These are phyloP conservation scores for Millerozyma miso DNA, from an alignment of 805 yeast species.

Conservation along the genomic window DNA sequence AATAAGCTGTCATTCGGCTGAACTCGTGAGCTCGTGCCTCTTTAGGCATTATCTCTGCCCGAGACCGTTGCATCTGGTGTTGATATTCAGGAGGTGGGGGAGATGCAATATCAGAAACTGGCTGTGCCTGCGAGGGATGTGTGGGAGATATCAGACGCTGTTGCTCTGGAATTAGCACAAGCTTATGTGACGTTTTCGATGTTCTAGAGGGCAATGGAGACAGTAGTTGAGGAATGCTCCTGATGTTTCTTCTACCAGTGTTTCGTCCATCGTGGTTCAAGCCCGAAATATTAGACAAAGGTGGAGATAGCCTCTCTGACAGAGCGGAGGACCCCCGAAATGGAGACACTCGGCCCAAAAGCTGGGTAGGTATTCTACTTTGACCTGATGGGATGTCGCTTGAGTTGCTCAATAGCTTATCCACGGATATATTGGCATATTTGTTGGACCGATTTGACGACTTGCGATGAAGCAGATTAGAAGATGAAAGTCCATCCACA, in stretches of 20 bases:
- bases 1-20: conserved; percentile 87
- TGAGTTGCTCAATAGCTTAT: conserved; percentile 68
- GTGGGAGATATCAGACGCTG: conserved; percentile 21
- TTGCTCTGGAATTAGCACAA: conserved; percentile 79
- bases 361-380: conserved; percentile 38
- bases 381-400: conserved; percentile 88
- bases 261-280: background rate
- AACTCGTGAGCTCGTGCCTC: conserved; percentile 59
- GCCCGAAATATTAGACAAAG: conserved; percentile 9
- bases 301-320: conserved; percentile 13
- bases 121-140: conserved; percentile 9
- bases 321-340: conserved; percentile 4
- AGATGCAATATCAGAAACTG: conserved; percentile 1
- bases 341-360: conserved; percentile 6
- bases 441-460: conserved; percentile 32
- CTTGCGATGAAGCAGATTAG: conserved; percentile 18
- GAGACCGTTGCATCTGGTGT: conserved; percentile 34
- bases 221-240: conserved; percentile 49
- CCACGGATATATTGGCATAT: conserved; percentile 77
- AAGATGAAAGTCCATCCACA: conserved; percentile 10
- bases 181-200: conserved; percentile 78
- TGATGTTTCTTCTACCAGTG: conserved; percentile 29
- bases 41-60: conserved; percentile 56
- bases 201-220: conserved; percentile 67
- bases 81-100: conserved; percentile 14